Percentiles rank a stretch among this genome's conserved stretches.
phyloP scores from a whole-genome alignment of 371 early-diverging fungal genomes.

The Rhizopus stolonifer region DNA sequence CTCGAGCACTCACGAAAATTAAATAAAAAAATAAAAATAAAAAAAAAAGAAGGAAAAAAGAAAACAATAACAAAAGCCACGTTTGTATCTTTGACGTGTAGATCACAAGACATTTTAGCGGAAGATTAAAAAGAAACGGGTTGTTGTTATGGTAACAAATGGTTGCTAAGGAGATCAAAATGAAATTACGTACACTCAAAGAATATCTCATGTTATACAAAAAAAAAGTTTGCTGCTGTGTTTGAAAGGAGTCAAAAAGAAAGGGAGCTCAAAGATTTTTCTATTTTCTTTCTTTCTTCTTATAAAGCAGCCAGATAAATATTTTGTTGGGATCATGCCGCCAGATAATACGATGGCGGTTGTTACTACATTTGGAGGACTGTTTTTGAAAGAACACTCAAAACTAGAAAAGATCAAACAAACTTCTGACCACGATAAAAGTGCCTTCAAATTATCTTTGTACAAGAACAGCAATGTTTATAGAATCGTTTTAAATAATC shows the following conservation, averaged over 20 bases:
- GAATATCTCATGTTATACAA: background rate
- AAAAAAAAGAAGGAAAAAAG: background rate
- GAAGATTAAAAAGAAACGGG: too few species aligned
- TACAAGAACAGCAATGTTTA: conserved; percentile 22
- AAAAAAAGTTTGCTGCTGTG: background rate
- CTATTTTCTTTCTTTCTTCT: background rate
- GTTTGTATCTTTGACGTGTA: background rate
- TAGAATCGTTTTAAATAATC: conserved; percentile 21
- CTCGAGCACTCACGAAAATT: background rate
- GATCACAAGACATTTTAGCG: background rate
- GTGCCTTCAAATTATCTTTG: background rate
- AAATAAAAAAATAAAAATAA: background rate
- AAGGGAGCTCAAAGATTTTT: background rate
- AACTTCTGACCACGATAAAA: background rate
- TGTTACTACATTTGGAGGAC: background rate
- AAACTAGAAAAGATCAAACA: background rate
- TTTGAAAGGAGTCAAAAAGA: background rate
- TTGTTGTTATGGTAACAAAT: too few species aligned
- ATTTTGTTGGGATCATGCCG: background rate
- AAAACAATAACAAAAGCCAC: background rate
- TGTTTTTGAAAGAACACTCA: background rate
- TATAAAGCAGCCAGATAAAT: background rate
- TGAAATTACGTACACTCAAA: background rate
- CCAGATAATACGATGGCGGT: background rate
- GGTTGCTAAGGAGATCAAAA: background rate